These are phyloP conservation scores for Ophiostoma sp. DNA, from an alignment of 2,329 filamentous ascomycete genomes.

Conservation along the genomic window DNA sequence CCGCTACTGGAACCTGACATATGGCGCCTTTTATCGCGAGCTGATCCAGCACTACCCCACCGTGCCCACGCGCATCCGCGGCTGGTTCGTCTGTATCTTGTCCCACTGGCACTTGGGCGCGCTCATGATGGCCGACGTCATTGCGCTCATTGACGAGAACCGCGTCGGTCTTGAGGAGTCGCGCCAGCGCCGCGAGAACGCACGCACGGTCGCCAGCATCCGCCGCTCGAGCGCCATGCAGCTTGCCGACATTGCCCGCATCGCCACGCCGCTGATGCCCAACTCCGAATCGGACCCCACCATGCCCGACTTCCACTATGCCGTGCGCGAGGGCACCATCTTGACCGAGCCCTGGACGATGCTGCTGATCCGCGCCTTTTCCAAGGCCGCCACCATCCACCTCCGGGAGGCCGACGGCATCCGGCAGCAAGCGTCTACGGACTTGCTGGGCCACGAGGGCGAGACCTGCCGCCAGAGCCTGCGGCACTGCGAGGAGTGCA, in stretches of 20 bases:
- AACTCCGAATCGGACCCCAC: slow-evolving; percentile 32
- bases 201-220: slow-evolving; percentile 43
- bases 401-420: slow-evolving; percentile 41
- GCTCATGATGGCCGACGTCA: slow-evolving; percentile 55
- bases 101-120: slow-evolving; percentile 60
- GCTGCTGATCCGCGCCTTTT: slow-evolving; percentile 54
- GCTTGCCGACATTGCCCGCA: slow-evolving; percentile 51
- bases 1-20: slow-evolving; percentile 55
- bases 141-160: slow-evolving; percentile 51
- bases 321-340: slow-evolving; percentile 55
- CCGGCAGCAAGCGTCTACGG: slow-evolving; percentile 32
- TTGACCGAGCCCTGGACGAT: slow-evolving; percentile 62
- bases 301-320: slow-evolving; percentile 51
- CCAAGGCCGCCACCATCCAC: slow-evolving; percentile 45
- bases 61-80: slow-evolving; percentile 55
- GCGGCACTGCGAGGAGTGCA: slow-evolving; percentile 48
- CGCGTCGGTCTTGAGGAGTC: slow-evolving; percentile 34
- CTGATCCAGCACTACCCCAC: slow-evolving; percentile 51
- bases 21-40: slow-evolving; percentile 54
- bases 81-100: slow-evolving; percentile 59
- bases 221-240: slow-evolving; percentile 46
- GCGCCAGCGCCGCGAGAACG: slow-evolving; percentile 34
- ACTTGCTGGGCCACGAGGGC: slow-evolving; percentile 33
- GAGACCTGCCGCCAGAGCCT: slow-evolving; percentile 35
- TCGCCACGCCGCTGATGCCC: slow-evolving; percentile 40